Conservation (phyloP, 2,329 filamentous ascomycete species). For the Stagonosporopsis rhizophila region DNA sequence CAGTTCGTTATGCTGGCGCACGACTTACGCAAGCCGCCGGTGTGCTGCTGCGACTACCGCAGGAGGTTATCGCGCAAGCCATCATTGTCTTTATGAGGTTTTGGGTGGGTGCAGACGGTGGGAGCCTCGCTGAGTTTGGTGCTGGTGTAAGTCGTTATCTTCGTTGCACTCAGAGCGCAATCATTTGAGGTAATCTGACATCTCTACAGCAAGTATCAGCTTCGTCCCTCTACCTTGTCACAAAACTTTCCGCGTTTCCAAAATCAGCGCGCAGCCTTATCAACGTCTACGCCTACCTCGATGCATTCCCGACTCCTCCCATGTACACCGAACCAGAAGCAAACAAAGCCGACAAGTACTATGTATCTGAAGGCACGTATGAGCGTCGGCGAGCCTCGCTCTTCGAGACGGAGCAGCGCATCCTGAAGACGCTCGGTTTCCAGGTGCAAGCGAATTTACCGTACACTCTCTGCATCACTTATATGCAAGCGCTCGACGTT, state of each 20-base stretch:
- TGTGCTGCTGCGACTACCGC: slow-evolving; percentile 81
- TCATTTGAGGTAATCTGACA: slow-evolving; percentile 17
- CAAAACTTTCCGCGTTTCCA: slow-evolving; percentile 81
- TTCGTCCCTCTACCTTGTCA: slow-evolving; percentile 78
- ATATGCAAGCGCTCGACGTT: slow-evolving; percentile 86
- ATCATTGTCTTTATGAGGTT: slow-evolving; percentile 83
- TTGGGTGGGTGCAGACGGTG: slow-evolving; percentile 69
- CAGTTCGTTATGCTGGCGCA: slow-evolving; percentile 74
- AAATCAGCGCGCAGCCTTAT: slow-evolving; percentile 80
- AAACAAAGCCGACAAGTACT: slow-evolving; percentile 50
- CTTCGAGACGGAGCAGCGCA: slow-evolving; percentile 75
- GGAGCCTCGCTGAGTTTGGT: slow-evolving; percentile 59
- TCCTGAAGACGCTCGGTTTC: slow-evolving; percentile 80
- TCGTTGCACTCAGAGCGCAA: not conserved
- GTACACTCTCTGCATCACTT: slow-evolving; percentile 86
- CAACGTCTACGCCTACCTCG: slow-evolving; percentile 84
- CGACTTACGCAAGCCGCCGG: slow-evolving; percentile 79
- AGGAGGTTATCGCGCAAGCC: slow-evolving; percentile 84
- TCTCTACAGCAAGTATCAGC: slow-evolving; percentile 78
- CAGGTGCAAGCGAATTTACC: slow-evolving; percentile 85
- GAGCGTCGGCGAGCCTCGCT: slow-evolving; percentile 66
- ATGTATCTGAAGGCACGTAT: slow-evolving; percentile 77
- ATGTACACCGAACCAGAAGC: slow-evolving; percentile 57
- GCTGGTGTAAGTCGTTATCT: slow-evolving; percentile 61
- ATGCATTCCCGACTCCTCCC: slow-evolving; percentile 65